Conservation (phyloP, 345 rosid genomes). For the Heritiera fomes region DNA sequence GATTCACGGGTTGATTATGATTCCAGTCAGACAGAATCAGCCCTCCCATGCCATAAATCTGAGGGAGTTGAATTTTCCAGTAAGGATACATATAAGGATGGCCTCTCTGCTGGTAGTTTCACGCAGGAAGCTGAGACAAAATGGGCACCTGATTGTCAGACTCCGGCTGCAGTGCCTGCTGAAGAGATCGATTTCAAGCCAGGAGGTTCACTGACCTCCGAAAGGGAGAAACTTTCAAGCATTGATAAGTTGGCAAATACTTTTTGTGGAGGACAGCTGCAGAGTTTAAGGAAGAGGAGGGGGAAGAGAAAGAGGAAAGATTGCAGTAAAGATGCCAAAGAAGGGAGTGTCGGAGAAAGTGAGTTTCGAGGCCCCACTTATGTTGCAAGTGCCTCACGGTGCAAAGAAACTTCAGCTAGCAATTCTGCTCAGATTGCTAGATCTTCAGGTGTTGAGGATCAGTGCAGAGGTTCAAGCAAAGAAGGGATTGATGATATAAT, state of each 20-base stretch:
- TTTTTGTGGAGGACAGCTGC: conserved; percentile 44
- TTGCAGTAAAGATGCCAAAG: conserved; percentile 53
- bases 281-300: conserved; percentile 58
- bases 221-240: conserved; percentile 36
- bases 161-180: conserved; percentile 32
- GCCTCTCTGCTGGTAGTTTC: conserved; percentile 78
- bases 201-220: conserved; percentile 32
- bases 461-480: conserved; percentile 30
- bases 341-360: conserved; percentile 71
- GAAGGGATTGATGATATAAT: conserved; percentile 40
- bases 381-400: conserved; percentile 37
- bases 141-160: conserved; percentile 52
- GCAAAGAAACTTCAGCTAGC: conserved; percentile 47
- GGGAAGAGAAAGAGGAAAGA: conserved; percentile 86
- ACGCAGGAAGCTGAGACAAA: conserved; percentile 57
- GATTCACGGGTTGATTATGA: conserved; percentile 43
- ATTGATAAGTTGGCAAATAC: conserved; percentile 38
- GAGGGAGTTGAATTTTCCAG: conserved; percentile 61
- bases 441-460: conserved; percentile 34
- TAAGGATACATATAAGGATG: conserved; percentile 61
- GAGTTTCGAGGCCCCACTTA: conserved; percentile 50
- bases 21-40: conserved; percentile 69
- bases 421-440: conserved; percentile 38
- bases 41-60: conserved; percentile 47
- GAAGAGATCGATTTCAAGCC: conserved; percentile 44